Conservation (phyloP, 768 basidiomycete species). For the Auricularia cornea region DNA sequence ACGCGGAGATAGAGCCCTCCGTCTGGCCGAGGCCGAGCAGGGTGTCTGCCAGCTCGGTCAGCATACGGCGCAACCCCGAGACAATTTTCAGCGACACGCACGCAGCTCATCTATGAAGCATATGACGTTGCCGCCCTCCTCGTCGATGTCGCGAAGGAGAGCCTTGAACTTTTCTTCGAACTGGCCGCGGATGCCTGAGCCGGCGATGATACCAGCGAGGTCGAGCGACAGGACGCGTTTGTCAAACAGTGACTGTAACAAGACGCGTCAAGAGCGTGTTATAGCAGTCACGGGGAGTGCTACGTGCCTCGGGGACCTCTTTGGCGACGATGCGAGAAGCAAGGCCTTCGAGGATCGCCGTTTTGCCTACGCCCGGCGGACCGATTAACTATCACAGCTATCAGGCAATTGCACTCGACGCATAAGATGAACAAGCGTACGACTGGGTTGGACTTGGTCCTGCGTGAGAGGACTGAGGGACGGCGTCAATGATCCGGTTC, state of each 20-base stretch:
- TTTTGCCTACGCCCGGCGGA: slow-evolving; percentile 88
- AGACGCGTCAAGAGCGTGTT: not conserved
- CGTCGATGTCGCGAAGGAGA: slow-evolving; percentile 82
- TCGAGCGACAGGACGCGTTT: slow-evolving; percentile 87
- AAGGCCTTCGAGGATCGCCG: slow-evolving; percentile 84
- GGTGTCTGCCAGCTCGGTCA: slow-evolving; percentile 37
- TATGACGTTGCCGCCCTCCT: slow-evolving; percentile 73
- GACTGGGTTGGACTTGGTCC: slow-evolving; percentile 91
- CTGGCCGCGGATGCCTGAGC: slow-evolving; percentile 84
- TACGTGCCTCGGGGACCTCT: slow-evolving; percentile 79
- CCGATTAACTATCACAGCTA: slow-evolving; percentile 51
- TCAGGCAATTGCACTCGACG: not conserved
- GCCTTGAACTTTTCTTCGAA: slow-evolving; percentile 94
- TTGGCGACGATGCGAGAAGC: slow-evolving; percentile 80
- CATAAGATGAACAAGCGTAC: slow-evolving; percentile 32
- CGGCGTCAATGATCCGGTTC: not conserved
- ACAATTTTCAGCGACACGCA: slow-evolving; percentile 31
- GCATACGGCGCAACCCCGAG: not conserved
- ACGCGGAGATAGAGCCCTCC: slow-evolving; percentile 87
- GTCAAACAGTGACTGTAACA: slow-evolving; percentile 61
- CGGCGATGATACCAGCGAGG: slow-evolving; percentile 75
- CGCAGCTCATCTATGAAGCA: slow-evolving; percentile 95
- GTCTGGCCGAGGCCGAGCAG: slow-evolving; percentile 85
- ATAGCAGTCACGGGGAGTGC: not conserved
- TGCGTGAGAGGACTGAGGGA: slow-evolving; percentile 60